Conservation (phyloP, 306 rosid species). For the Morella rubra region DNA sequence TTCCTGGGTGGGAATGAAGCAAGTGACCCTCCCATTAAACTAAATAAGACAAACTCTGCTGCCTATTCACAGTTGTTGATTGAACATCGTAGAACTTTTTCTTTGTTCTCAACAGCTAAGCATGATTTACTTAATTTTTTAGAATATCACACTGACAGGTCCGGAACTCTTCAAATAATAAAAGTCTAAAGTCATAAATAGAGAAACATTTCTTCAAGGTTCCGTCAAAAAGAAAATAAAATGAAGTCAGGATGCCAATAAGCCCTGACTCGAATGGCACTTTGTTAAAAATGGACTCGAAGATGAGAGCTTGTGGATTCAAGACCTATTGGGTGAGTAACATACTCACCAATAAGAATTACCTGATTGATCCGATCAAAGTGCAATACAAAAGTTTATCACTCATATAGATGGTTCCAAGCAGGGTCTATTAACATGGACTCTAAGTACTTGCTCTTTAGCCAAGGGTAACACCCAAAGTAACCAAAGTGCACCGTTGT, state of each 20-base stretch:
- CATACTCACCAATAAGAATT: not conserved
- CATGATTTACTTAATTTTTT: not conserved
- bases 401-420: not conserved
- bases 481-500: slow-evolving; percentile 11
- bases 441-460: not conserved
- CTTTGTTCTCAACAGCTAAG: not conserved
- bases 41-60: not conserved
- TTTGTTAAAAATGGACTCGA: not conserved
- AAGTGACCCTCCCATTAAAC: not conserved
- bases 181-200: not conserved
- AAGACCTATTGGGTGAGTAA: not conserved
- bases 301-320: not conserved
- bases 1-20: not conserved
- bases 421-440: not conserved
- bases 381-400: not conserved
- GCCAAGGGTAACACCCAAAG: not conserved
- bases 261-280: not conserved
- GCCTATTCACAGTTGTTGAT: not conserved
- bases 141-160: not conserved
- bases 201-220: not conserved
- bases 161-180: not conserved
- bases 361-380: slow-evolving; percentile 1
- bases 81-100: not conserved
- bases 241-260: not conserved
- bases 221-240: not conserved